Conservation (phyloP, 1,139 yeast species). For the Wickerhamomyces sp. region DNA sequence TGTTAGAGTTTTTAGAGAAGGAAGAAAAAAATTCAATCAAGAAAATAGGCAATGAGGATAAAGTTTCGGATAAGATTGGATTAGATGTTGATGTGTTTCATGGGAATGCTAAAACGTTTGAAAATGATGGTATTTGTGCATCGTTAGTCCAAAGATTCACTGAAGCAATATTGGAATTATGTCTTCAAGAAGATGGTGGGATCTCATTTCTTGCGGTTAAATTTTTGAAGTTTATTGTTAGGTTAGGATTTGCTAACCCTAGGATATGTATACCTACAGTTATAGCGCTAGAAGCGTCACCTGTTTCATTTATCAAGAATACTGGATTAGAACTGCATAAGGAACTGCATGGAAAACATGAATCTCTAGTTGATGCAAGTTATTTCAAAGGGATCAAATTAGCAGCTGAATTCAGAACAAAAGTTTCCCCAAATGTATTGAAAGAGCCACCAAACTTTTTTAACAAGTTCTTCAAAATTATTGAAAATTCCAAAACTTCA, state of each 20-base stretch:
- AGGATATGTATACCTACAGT: constrained; percentile 62
- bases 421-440: constrained; percentile 6
- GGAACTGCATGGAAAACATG: constrained; percentile 59
- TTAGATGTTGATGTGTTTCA: constrained; percentile 49
- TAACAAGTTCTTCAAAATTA: constrained; percentile 37
- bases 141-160: constrained; percentile 65
- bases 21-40: constrained; percentile 47
- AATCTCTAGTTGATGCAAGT: constrained; percentile 62
- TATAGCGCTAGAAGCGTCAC: constrained; percentile 63
- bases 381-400: constrained; percentile 60
- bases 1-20: constrained; percentile 48
- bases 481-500: constrained; percentile 39
- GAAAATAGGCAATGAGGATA: constrained; percentile 33
- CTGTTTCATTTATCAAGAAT: constrained; percentile 36
- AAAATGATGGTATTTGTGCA: constrained; percentile 68
- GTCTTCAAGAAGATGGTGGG: constrained; percentile 42
- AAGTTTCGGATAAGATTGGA: constrained; percentile 29
- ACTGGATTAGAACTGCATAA: constrained; percentile 51
- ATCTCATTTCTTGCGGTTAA: constrained; percentile 47
- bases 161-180: constrained; percentile 40
- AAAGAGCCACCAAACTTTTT: constrained; percentile 22
- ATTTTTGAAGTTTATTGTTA: constrained; percentile 51
- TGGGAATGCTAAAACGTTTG: constrained; percentile 42
- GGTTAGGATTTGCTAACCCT: constrained; percentile 73
- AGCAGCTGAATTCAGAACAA: constrained; percentile 41